Evolutionary conservation across 2,329 filamentous ascomycete species (phyloP).

Genomic region (Talaromyces verruculosus): DNA sequence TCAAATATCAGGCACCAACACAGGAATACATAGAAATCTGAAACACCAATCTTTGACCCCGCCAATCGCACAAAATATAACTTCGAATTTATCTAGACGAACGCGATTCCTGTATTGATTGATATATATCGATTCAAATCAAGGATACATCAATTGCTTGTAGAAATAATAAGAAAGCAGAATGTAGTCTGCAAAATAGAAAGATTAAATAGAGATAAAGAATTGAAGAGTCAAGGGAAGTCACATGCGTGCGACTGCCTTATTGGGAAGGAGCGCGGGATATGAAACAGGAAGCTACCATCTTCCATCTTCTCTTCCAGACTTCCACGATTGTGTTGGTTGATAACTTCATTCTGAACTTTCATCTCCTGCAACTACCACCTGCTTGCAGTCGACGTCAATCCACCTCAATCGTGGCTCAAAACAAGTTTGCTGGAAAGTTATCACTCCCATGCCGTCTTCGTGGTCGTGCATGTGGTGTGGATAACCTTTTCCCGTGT

Average conservation of each 20-base stretch:
- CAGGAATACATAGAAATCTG: background rate
- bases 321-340: background rate
- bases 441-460: background rate
- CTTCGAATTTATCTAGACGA: background rate
- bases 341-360: background rate
- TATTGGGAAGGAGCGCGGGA: background rate
- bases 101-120: background rate
- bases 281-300: background rate
- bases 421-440: background rate
- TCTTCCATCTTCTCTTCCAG: background rate
- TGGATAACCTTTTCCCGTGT: slow-evolving; percentile 4
- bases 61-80: background rate
- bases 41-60: background rate
- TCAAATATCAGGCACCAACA: background rate
- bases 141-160: background rate
- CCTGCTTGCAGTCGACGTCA: background rate
- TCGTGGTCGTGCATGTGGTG: slow-evolving; percentile 5
- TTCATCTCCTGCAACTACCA: background rate
- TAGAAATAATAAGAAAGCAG: background rate
- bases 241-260: background rate
- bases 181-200: background rate
- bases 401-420: background rate
- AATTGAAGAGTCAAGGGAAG: background rate
- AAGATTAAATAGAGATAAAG: background rate
- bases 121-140: background rate